Percentiles rank a stretch among this genome's conserved stretches.
Evolutionary conservation across 495 filamentous ascomycete species (phyloP).

Genomic region (Aspergillus sclerotiicarbonarius): DNA sequence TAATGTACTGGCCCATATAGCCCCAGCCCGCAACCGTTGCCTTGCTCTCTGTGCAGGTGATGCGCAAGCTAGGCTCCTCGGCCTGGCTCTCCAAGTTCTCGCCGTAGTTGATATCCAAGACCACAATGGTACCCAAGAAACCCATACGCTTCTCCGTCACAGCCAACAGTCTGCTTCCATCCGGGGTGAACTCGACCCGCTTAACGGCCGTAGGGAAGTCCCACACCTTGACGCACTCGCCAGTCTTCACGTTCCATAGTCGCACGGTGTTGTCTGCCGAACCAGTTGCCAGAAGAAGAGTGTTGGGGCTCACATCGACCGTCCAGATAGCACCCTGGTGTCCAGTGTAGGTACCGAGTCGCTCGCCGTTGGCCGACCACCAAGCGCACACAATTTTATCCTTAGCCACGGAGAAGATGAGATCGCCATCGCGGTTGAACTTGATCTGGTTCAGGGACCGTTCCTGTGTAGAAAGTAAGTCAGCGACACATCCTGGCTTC

Average conservation of each 20-base stretch:
- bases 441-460: constrained; percentile 98
- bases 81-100: constrained; percentile 61
- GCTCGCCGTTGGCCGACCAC: constrained; percentile 92
- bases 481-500: constrained; percentile 18
- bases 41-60: constrained; percentile 91
- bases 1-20: constrained; percentile 88
- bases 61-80: constrained; percentile 75
- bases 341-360: constrained; percentile 91
- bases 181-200: constrained; percentile 91
- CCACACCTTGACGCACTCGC: constrained; percentile 92
- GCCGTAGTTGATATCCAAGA: constrained; percentile 80
- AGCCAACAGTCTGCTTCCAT: constrained; percentile 82
- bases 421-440: constrained; percentile 94
- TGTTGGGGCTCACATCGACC: constrained; percentile 94
- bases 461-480: constrained; percentile 54
- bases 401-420: constrained; percentile 96
- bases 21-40: constrained; percentile 97
- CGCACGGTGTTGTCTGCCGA: constrained; percentile 97
- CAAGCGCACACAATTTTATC: constrained; percentile 95
- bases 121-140: constrained; percentile 86
- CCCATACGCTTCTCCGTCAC: constrained; percentile 99
- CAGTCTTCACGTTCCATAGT: constrained; percentile 93
- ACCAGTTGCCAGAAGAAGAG: constrained; percentile 87
- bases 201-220: constrained; percentile 95
- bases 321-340: constrained; percentile 99